Evolutionary conservation across 306 rosid species (phyloP).

Genomic region (Cajanus cajan): DNA sequence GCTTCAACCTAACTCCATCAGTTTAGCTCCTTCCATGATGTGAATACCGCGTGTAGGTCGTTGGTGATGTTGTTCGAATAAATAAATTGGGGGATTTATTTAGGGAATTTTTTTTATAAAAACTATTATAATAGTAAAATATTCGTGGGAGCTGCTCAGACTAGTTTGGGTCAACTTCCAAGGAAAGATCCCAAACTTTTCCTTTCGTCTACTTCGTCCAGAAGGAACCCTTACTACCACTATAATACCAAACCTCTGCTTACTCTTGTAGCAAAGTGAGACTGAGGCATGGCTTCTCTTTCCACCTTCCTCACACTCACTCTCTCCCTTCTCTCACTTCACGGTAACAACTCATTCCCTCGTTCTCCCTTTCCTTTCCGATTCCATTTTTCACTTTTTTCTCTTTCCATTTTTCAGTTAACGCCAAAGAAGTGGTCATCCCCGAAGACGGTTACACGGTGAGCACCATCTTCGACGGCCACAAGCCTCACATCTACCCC

Average conservation of each 20-base stretch:
- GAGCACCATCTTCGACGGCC: slow-evolving; percentile 62
- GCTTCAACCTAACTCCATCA: no score
- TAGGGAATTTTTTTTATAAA: no score
- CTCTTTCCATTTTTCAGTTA: slow-evolving; percentile 25
- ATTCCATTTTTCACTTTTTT: neutral
- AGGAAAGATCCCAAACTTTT: neutral
- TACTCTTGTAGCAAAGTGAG: neutral
- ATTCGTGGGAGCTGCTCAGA: no score
- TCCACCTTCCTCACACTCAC: slow-evolving; percentile 3
- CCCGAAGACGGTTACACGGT: slow-evolving; percentile 64
- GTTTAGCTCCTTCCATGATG: no score
- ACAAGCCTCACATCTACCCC: slow-evolving; percentile 52
- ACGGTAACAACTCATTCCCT: slow-evolving; percentile 29
- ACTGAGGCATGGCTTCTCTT: slow-evolving; percentile 31
- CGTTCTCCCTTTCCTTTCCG: neutral
- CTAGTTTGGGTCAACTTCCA: no score
- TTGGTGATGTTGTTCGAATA: no score
- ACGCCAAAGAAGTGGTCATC: slow-evolving; percentile 31
- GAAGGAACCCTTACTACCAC: neutral
- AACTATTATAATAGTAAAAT: no score
- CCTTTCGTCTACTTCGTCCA: neutral
- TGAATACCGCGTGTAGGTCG: no score
- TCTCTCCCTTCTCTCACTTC: slow-evolving; percentile 34
- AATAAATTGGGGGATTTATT: no score
- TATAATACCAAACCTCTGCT: neutral